These are phyloP conservation scores for Malassezia japonica DNA, from an alignment of 1,284 basidiomycete species.

Conservation along the genomic window DNA sequence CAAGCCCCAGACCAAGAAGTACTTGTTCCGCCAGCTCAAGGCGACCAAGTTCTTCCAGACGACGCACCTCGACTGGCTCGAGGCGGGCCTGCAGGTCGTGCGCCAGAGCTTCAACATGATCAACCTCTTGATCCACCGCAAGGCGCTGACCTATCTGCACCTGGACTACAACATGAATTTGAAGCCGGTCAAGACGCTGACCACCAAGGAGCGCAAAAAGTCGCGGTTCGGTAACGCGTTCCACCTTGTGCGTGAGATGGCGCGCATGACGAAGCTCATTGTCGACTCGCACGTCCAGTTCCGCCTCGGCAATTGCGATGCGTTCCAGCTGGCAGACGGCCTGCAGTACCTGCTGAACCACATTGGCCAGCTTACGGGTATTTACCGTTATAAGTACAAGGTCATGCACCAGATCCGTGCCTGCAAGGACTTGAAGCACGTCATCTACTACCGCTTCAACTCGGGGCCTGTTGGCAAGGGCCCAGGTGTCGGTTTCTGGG, in stretches of 20 bases:
- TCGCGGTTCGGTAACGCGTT: slow-evolving; percentile 98
- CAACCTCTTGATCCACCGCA: slow-evolving; percentile 95
- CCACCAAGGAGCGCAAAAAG: slow-evolving; percentile 99
- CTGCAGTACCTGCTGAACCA: slow-evolving; percentile 96
- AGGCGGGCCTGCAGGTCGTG: slow-evolving; percentile 95
- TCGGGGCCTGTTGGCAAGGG: slow-evolving; percentile 98
- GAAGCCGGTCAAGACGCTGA: slow-evolving; percentile 96
- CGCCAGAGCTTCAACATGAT: slow-evolving; percentile 99
- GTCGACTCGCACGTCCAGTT: slow-evolving; percentile 98
- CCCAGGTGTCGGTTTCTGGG: slow-evolving; percentile 98
- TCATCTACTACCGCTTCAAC: slow-evolving; percentile 88
- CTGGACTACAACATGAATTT: slow-evolving; percentile 89
- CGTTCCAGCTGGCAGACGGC: slow-evolving; percentile 97
- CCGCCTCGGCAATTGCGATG: slow-evolving; percentile 95
- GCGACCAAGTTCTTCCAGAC: slow-evolving; percentile 99
- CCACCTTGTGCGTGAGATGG: slow-evolving; percentile 93
- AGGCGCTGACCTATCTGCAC: slow-evolving; percentile 90
- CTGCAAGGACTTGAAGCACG: slow-evolving; percentile 87
- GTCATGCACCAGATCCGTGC: slow-evolving; percentile 98
- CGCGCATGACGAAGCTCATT: slow-evolving; percentile 92
- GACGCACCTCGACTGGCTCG: slow-evolving; percentile 95
- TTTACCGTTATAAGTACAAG: slow-evolving; percentile 99
- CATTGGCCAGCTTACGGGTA: slow-evolving; percentile 93
- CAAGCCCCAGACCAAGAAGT: slow-evolving; percentile 96
- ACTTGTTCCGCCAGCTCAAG: slow-evolving; percentile 87